These are phyloP conservation scores for Tolypocladium inflatum DNA, from an alignment of 2,329 filamentous ascomycete species.

Conservation along the genomic window DNA sequence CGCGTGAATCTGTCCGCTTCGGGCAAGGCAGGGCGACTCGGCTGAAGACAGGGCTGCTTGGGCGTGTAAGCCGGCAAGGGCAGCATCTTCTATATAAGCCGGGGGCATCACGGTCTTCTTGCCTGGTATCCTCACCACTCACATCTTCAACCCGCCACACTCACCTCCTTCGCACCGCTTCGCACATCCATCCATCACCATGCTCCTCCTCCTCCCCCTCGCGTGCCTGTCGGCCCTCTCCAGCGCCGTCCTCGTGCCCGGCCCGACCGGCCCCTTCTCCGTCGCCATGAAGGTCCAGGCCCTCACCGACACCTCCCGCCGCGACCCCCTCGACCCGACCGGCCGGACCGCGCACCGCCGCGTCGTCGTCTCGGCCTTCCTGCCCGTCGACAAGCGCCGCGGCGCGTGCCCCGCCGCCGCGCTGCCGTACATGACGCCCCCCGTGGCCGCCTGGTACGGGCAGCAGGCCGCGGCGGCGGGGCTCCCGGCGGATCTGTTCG, in stretches of 20 bases:
- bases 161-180: too few species aligned
- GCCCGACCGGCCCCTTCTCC: slow-evolving; percentile 18
- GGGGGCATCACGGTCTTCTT: background rate
- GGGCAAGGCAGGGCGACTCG: background rate
- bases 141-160: too few species aligned
- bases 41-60: background rate
- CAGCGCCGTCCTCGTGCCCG: slow-evolving; percentile 15
- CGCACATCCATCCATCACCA: background rate
- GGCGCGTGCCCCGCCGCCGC: slow-evolving; percentile 9
- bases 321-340: slow-evolving; percentile 22
- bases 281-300: slow-evolving; percentile 14
- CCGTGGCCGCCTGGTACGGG: slow-evolving; percentile 19
- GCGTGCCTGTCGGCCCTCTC: background rate
- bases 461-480: slow-evolving; percentile 14
- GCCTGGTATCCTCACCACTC: background rate
- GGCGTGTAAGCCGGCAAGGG: background rate
- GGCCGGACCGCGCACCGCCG: slow-evolving; percentile 10
- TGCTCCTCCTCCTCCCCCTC: slow-evolving; percentile 6
- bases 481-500: slow-evolving; percentile 20
- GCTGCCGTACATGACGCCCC: slow-evolving; percentile 23
- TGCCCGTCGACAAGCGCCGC: slow-evolving; percentile 14
- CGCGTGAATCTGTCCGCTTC: background rate
- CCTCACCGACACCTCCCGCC: slow-evolving; percentile 19
- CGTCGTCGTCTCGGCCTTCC: slow-evolving; percentile 20
- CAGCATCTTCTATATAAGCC: background rate